These are phyloP conservation scores for Trichothecium sympodiale DNA, from an alignment of 2,329 filamentous ascomycete species.

Conservation along the genomic window DNA sequence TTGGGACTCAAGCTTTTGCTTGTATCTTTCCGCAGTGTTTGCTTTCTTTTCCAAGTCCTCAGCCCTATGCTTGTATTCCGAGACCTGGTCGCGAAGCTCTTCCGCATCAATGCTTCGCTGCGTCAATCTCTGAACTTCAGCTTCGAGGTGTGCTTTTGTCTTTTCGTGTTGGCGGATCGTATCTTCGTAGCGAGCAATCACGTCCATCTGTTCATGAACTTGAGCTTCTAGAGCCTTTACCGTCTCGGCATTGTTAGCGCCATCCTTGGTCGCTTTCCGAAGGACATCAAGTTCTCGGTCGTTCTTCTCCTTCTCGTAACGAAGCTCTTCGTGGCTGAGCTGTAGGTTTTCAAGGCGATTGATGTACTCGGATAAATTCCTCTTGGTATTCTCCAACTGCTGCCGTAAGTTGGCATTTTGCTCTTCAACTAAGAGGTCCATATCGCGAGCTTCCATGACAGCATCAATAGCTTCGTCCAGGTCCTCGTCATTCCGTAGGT, in stretches of 20 bases:
- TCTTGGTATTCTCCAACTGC: constrained; percentile 41
- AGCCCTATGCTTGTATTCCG: constrained; percentile 47
- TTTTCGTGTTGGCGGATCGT: constrained; percentile 23
- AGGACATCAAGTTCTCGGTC: constrained; percentile 41
- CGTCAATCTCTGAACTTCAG: constrained; percentile 36
- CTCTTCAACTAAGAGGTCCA: constrained; percentile 46
- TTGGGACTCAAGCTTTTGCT: constrained; percentile 50
- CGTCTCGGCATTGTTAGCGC: constrained; percentile 38
- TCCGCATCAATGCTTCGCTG: constrained; percentile 36
- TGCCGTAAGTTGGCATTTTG: constrained; percentile 38
- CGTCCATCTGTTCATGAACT: constrained; percentile 55
- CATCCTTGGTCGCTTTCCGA: constrained; percentile 37
- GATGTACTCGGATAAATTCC: constrained; percentile 46
- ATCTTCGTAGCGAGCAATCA: constrained; percentile 58
- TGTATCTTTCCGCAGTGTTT: constrained; percentile 50
- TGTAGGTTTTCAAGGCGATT: constrained; percentile 49
- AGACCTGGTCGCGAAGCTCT: constrained; percentile 46
- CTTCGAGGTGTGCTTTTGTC: constrained; percentile 42
- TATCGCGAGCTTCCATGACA: constrained; percentile 34
- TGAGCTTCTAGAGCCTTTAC: constrained; percentile 44
- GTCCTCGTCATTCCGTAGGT: constrained; percentile 24
- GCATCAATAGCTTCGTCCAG: constrained; percentile 27
- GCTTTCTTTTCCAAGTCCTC: constrained; percentile 50
- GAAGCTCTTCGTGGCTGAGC: constrained; percentile 52
- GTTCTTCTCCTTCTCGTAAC: constrained; percentile 49